Evolutionary conservation across 371 early-diverging fungal genomes (phyloP), one percentile per base, ranked within the genome.

Genomic region (Umbelopsis sp.): DNA sequence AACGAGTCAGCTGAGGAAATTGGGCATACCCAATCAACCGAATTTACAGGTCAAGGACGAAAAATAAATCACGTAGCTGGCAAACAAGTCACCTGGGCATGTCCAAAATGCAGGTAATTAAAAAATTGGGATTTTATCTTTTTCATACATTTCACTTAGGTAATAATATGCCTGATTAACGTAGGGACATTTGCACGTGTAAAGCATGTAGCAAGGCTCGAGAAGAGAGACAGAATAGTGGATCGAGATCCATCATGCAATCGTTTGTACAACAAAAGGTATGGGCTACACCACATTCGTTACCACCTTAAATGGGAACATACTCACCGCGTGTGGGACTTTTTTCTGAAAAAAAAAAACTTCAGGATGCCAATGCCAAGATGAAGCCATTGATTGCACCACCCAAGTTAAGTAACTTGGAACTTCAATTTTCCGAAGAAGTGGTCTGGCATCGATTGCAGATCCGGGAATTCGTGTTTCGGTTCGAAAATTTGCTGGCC

Each of bases 391-490:
- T 20, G 48, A 20, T 48, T 16, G 48, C 48, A 48, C 80, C 78
- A 35, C 82, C 82, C 16, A 63, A 50, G 7, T 46, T 80, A 22
- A 44, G 29, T 9, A 67, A 63, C 2, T 72, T 82, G n/a, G 38
- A 66, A 0, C 53, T 82, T 24, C 24, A 74, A 20, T 76, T 74
- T 66, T n/a, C 65, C 3, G 75, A 82, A 67, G 74, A 82, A 52
- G 77, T 79, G 44, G 45, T 82, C 3, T 82, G 83, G 83, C 65
- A 64, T 0, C 76, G 83, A n/a, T 63, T 82, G 18, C 77, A 80
- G 50, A 80, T 82, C 32, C 80, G 83, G 3, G 83, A 82, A 70
- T 79, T 78, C 63, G 46, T 80, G 2, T 79, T 74, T 67, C 77
- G 80, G 14, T 82, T 82, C 70, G 83, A 76, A 0, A 69, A 74